Conservation (phyloP, 768 basidiomycete species). For the Infundibulicybe gibba region DNA sequence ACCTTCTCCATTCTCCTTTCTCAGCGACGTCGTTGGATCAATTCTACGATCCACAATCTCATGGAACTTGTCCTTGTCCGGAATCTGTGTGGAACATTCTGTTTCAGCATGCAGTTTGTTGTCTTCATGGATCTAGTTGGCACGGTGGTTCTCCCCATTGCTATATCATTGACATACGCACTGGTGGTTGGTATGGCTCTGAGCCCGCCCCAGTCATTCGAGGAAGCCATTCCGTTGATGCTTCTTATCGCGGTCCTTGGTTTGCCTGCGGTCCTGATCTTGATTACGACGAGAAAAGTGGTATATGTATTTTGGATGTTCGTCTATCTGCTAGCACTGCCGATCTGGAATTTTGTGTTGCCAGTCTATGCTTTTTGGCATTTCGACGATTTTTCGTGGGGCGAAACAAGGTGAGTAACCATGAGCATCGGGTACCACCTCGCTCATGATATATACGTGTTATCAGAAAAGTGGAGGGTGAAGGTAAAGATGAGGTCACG, state of each 20-base stretch:
- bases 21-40: slow-evolving; percentile 98
- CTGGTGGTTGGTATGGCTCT: slow-evolving; percentile 82
- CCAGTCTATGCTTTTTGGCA: slow-evolving; percentile 99
- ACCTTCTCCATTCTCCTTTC: slow-evolving; percentile 91
- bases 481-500: slow-evolving; percentile 80
- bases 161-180: slow-evolving; percentile 86
- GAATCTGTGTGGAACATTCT: slow-evolving; percentile 97
- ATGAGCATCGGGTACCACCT: neutral
- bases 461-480: slow-evolving; percentile 90
- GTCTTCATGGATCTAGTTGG: slow-evolving; percentile 96
- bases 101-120: slow-evolving; percentile 99
- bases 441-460: slow-evolving; percentile 10
- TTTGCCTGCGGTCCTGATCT: slow-evolving; percentile 86
- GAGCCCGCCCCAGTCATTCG: slow-evolving; percentile 77
- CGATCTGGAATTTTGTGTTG: slow-evolving; percentile 94
- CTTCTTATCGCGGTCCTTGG: slow-evolving; percentile 89
- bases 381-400: slow-evolving; percentile 99
- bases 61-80: slow-evolving; percentile 98
- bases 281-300: slow-evolving; percentile 92
- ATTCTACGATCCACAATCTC: slow-evolving; percentile 98
- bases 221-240: slow-evolving; percentile 91
- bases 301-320: slow-evolving; percentile 99
- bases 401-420: slow-evolving; percentile 82
- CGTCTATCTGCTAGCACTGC: slow-evolving; percentile 88
- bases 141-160: slow-evolving; percentile 90